Evolutionary conservation across 2,329 filamentous ascomycete genomes (phyloP), one percentile per base, ranked within the genome.

Genomic region (Metarhizium album): DNA sequence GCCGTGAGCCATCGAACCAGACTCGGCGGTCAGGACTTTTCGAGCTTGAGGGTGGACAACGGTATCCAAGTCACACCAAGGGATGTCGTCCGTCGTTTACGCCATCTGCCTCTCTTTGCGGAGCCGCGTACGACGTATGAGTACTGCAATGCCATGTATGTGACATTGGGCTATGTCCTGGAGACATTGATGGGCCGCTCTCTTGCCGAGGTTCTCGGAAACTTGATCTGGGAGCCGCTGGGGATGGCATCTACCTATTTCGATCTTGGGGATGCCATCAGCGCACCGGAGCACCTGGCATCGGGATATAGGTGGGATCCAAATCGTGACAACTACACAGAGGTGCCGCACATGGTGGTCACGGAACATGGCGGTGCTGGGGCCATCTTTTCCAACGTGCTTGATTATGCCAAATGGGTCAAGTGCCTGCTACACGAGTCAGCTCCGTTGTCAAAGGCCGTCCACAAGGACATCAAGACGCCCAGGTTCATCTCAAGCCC

Each of bases 111-210:
- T 1, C 54, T 74, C 53, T 66, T 65, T 1, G 60, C 61, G 5
- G 71, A 76, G 54, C 67, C 74, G 5, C 67, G 77, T 2, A 65
- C 67, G 2, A 64, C 59, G 50, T 78, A 66, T 50, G 67, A 72
- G 52, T 79, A 80, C 57, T 70, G 64, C 56, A 79, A 80, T 57
- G 62, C 71, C 50, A 76, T 78, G 69, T 80, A 69, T 57, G 64
- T 63, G 1, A 66, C 67, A 1, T 66, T 70, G 3, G 69, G 67
- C 3, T 64, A 75, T 54, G 65, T 76, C 2, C 57, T 78, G 13
- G 71, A 76, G 54, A 67, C 55, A 0, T 50, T 74, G 6, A 69
- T 65, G 0, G 67, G 67, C 0, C 55, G 54, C 11, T 55, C 59
- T 24, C 62, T 78, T 3, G 66, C 64, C 0, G 57, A 66, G 4